Percentiles rank a stretch among this genome's conserved stretches.
These are phyloP conservation scores for Boletus sp. DNA, from an alignment of 768 basidiomycete genomes.

Conservation along the genomic window DNA sequence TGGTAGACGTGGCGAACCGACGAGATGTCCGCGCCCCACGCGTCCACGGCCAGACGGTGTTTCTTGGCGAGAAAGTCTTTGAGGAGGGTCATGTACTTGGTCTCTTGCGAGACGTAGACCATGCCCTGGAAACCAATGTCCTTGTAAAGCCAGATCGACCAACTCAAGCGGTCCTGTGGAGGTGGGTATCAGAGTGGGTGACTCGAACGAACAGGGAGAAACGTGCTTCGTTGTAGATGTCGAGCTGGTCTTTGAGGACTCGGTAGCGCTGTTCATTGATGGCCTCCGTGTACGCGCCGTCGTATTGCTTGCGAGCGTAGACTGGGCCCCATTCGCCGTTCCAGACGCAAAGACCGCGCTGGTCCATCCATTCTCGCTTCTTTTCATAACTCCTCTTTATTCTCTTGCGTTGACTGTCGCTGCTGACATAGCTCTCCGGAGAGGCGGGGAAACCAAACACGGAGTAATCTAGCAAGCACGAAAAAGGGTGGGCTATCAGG, in stretches of 20 bases:
- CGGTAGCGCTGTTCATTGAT: conserved; percentile 66
- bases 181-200: not conserved
- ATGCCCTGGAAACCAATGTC: conserved; percentile 87
- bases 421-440: conserved; percentile 53
- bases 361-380: conserved; percentile 78
- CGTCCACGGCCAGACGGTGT: conserved; percentile 71
- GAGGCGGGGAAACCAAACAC: conserved; percentile 68
- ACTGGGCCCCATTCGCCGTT: conserved; percentile 87
- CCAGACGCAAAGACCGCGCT: conserved; percentile 64
- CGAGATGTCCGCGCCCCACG: conserved; percentile 72
- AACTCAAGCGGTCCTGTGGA: conserved; percentile 58
- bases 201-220: not conserved
- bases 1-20: conserved; percentile 58
- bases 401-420: conserved; percentile 49
- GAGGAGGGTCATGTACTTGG: conserved; percentile 72
- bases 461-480: conserved; percentile 22
- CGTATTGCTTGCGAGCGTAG: conserved; percentile 62
- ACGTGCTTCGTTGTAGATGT: conserved; percentile 55
- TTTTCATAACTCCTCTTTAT: conserved; percentile 61
- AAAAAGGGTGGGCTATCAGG: not conserved
- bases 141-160: conserved; percentile 90
- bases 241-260: conserved; percentile 72
- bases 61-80: conserved; percentile 72
- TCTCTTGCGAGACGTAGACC: conserved; percentile 67
- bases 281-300: conserved; percentile 55